These are phyloP conservation scores for Rhodotorula sp. DNA, from an alignment of 1,284 basidiomycete species.

Conservation along the genomic window DNA sequence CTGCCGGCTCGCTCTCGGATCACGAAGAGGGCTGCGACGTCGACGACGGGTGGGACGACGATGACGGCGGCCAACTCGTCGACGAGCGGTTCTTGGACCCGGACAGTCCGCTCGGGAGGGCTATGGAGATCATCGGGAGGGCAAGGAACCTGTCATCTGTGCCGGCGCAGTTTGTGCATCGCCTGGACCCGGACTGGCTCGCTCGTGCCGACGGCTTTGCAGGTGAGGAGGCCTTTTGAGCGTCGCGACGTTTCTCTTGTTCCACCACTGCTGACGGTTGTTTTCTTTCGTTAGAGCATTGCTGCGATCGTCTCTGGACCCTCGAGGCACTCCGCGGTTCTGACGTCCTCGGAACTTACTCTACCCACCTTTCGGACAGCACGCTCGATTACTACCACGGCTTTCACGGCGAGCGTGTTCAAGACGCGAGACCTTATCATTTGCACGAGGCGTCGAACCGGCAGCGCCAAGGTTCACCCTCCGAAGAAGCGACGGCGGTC, in stretches of 20 bases:
- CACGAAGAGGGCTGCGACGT: background rate
- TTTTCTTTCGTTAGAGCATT: background rate
- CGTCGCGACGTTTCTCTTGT: too few species aligned
- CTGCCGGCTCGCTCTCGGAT: background rate
- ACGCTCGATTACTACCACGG: background rate
- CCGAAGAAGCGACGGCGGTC: background rate
- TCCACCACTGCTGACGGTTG: too few species aligned
- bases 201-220: background rate
- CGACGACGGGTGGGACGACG: slow-evolving; percentile 2
- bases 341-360: background rate
- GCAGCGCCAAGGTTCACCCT: background rate
- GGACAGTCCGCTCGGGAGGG: background rate
- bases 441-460: background rate
- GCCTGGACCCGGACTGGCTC: background rate
- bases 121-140: background rate
- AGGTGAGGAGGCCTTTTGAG: too few species aligned
- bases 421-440: background rate
- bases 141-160: background rate
- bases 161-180: background rate
- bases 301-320: background rate
- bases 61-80: slow-evolving; percentile 4
- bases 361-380: background rate
- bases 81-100: slow-evolving; percentile 18
- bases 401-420: background rate
- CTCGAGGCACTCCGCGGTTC: background rate